Evolutionary conservation across 441 rosid species (phyloP), one percentile per base, ranked within the genome.

Genomic region (Adansonia grandidieri): DNA sequence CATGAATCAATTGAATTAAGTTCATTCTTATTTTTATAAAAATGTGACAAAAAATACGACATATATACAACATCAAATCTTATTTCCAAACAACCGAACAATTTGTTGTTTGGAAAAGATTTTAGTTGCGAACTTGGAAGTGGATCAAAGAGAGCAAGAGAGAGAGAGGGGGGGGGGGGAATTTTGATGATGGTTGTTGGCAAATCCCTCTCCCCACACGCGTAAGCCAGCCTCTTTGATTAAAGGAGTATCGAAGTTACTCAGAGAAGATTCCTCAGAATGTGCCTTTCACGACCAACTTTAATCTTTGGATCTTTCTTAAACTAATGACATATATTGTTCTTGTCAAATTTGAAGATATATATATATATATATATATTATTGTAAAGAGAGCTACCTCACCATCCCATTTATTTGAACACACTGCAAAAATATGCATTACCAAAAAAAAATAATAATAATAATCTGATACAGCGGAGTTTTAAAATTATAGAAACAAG

Each of bases 161-260:
- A 20, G 0, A 17, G 9, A 67, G 15, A 9, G 1, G 47, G 32
- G 10, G 24, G 40, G 40, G 48, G 61, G 1, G 8, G 8, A 37
- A 61, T 13, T 47, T 28, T 50, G 58, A 13, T 22, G 14, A 57
- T 61, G 78, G 78, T 69, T 6, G 82, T 74, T 79, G 7, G 17
- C 73, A 70, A 24, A 20, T 77, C 86, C 64, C 78, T 73, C 44
- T 84, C 81, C 44, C 45, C 19, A 1, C 45, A 69, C 2, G 53
- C 63, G 61, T 32, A 74, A 11, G 15, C 64, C 13, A 24, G 17
- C 11, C 60, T 8, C 54, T 37, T 75, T 42, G 24, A 50, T 77
- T 4, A 47, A 5, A 22, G 1, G 6, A 37, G 40, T 7, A 48
- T 63, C 73, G 4, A 5, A 15, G 24, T 68, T 9, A 6, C 40